Evolutionary conservation across 2,329 filamentous ascomycete genomes (phyloP).

Genomic region (Penicillium griseofulvum): DNA sequence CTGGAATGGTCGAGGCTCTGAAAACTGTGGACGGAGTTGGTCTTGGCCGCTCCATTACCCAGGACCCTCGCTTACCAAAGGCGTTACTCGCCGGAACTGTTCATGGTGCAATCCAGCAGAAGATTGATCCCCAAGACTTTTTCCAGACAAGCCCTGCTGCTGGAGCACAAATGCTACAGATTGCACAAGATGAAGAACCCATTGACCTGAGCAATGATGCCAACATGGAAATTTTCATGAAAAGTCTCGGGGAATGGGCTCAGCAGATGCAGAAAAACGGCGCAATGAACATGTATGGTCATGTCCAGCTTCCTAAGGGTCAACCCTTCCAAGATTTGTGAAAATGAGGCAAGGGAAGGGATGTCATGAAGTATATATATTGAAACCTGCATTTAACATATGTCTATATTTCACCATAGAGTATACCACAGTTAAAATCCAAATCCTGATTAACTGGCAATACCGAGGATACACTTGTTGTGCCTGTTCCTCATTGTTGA

Average conservation of each 20-base stretch:
- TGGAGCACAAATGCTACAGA: constrained; percentile 24
- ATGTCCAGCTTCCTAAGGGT: background rate
- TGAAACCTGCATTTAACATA: background rate
- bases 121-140: constrained; percentile 83
- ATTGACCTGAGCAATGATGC: constrained; percentile 17
- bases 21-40: constrained; percentile 59
- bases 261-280: background rate
- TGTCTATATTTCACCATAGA: background rate
- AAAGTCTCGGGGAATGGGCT: background rate
- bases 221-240: background rate
- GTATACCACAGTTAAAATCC: no score
- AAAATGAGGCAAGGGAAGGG: background rate
- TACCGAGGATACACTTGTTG: no score
- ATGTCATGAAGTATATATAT: background rate
- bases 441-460: background rate
- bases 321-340: background rate
- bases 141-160: constrained; percentile 59
- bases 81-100: constrained; percentile 36
- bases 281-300: background rate
- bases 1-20: constrained; percentile 59
- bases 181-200: constrained; percentile 24
- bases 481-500: background rate
- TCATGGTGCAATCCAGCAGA: constrained; percentile 48
- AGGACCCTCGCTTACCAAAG: constrained; percentile 45
- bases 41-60: constrained; percentile 52